phyloP scores from a whole-genome alignment of 371 early-diverging fungal species.

The Lichtheimia corymbifera region DNA sequence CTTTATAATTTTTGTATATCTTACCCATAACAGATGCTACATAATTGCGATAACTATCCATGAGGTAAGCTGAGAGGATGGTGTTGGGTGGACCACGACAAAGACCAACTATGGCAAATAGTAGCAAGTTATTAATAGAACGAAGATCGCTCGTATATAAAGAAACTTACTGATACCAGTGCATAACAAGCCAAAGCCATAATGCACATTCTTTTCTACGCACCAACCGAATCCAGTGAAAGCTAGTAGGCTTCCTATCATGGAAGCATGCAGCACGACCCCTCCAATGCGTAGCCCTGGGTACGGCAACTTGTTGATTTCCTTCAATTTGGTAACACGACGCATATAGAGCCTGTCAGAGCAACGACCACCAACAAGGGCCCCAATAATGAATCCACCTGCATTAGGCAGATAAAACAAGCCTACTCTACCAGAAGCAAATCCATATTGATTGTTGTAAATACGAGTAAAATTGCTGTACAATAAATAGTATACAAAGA shows the following conservation, averaged over 20 bases:
- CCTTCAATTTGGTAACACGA: constrained; percentile 19
- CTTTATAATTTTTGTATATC: background rate
- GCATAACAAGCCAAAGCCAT: constrained; percentile 36
- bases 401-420: constrained; percentile 31
- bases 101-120: constrained; percentile 28
- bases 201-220: constrained; percentile 39
- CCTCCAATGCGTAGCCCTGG: constrained; percentile 46
- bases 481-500: constrained; percentile 23
- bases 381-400: constrained; percentile 34
- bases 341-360: constrained; percentile 33
- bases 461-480: constrained; percentile 28
- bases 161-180: constrained; percentile 35
- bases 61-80: constrained; percentile 36
- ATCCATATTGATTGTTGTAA: constrained; percentile 24
- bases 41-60: constrained; percentile 40
- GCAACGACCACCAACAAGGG: constrained; percentile 33
- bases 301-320: constrained; percentile 10
- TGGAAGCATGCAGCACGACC: constrained; percentile 14
- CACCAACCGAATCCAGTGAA: constrained; percentile 47
- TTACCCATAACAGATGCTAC: constrained; percentile 48
- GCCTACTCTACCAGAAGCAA: constrained; percentile 28
- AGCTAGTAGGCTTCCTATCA: constrained; percentile 19
- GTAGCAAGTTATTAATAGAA: background rate
- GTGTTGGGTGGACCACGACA: constrained; percentile 34
- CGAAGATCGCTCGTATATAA: background rate